Evolutionary conservation across 768 basidiomycete species (phyloP).

Genomic region (Termitomyces sp.): DNA sequence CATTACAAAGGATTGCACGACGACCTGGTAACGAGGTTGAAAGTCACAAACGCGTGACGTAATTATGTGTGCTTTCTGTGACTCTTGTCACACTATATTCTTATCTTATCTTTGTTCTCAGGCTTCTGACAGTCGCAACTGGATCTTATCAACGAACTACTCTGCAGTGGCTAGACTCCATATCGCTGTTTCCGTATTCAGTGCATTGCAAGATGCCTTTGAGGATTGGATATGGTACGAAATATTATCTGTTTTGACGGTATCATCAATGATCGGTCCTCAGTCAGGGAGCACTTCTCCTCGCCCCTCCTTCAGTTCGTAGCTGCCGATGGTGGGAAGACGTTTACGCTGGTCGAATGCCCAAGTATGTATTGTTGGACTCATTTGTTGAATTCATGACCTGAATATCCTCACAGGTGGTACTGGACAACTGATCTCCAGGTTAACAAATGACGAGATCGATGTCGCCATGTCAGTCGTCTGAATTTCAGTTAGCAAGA

Average conservation of each 20-base stretch:
- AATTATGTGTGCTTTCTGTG: not conserved
- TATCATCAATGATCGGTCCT: not conserved
- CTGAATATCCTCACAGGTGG: conserved; percentile 50
- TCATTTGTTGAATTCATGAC: not conserved
- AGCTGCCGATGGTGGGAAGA: conserved; percentile 59
- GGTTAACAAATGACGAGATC: conserved; percentile 71
- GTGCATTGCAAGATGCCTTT: conserved; percentile 26
- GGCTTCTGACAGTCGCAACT: not conserved
- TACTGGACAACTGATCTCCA: conserved; percentile 78
- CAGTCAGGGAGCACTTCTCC: conserved; percentile 88
- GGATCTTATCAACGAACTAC: conserved; percentile 6
- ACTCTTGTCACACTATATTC: not conserved
- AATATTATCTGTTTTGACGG: not conserved
- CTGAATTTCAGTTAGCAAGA: not conserved
- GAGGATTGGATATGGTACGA: conserved; percentile 47
- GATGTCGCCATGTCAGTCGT: conserved; percentile 73
- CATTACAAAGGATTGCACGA: not conserved
- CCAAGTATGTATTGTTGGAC: conserved; percentile 54
- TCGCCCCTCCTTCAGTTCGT: conserved; percentile 88
- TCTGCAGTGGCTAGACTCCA: not conserved
- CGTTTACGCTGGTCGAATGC: conserved; percentile 85
- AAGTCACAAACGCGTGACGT: conserved; percentile 14
- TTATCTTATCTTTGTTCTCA: not conserved
- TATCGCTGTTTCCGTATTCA: not conserved
- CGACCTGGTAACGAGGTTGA: not conserved